Percentiles rank a stretch among this genome's conserved stretches.
Evolutionary conservation across 345 rosid genomes (phyloP).

Genomic region (Adansonia digitata): DNA sequence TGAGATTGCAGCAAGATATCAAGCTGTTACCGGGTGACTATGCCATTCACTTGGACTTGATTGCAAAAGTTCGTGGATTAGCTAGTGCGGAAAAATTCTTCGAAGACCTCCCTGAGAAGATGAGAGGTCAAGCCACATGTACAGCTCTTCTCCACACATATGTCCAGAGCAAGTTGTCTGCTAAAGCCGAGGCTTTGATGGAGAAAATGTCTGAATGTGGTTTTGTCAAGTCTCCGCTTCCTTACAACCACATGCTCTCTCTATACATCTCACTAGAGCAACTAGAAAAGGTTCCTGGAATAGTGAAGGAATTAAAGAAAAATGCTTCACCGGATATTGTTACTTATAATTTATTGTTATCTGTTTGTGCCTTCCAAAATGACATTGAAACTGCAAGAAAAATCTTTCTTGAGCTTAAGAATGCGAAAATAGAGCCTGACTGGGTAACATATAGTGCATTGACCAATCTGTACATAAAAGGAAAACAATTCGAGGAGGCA

Average conservation of each 20-base stretch:
- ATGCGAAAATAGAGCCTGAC: constrained; percentile 56
- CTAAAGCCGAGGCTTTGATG: constrained; percentile 75
- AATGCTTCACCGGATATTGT: constrained; percentile 63
- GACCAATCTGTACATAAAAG: constrained; percentile 58
- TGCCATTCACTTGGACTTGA: constrained; percentile 86
- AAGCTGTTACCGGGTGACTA: constrained; percentile 78
- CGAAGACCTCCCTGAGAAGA: constrained; percentile 69
- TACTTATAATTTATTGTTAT: constrained; percentile 66
- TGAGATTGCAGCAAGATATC: constrained; percentile 64
- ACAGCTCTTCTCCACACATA: constrained; percentile 87
- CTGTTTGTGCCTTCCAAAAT: constrained; percentile 47
- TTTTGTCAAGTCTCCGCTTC: constrained; percentile 56
- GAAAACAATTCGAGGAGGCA: constrained; percentile 46
- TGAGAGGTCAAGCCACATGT: constrained; percentile 61
- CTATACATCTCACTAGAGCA: constrained; percentile 52
- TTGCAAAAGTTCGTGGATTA: constrained; percentile 72
- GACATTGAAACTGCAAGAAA: constrained; percentile 60
- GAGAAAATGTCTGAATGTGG: constrained; percentile 74
- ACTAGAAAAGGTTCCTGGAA: constrained; percentile 47
- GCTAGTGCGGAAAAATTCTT: constrained; percentile 84
- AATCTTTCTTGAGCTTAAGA: constrained; percentile 53
- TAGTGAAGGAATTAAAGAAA: constrained; percentile 55
- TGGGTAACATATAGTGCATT: constrained; percentile 80
- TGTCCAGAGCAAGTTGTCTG: constrained; percentile 44
- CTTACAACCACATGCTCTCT: constrained; percentile 72